Evolutionary conservation across 176 grass and related monocot genomes (phyloP).

Genomic region (Musa schizocarpa): DNA sequence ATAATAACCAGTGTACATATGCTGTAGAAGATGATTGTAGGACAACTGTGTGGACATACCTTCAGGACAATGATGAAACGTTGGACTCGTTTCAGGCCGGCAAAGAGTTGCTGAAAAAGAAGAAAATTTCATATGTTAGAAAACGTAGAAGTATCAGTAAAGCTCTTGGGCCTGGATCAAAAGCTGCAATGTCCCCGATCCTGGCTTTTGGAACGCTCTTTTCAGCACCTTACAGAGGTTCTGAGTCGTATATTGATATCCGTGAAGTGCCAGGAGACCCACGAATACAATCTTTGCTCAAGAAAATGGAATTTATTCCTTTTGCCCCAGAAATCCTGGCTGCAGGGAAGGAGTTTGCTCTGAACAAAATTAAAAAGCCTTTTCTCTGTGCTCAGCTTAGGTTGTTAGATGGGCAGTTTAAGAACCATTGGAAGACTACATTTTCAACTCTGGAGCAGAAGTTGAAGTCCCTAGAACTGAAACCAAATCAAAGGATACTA

Average conservation of each 20-base stretch:
- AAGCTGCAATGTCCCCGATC: constrained; percentile 50
- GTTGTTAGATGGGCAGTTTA: constrained; percentile 93
- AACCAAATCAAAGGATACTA: constrained; percentile 26
- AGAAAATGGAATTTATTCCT: constrained; percentile 71
- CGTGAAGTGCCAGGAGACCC: constrained; percentile 51
- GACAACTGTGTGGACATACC: constrained; percentile 84
- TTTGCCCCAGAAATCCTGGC: constrained; percentile 77
- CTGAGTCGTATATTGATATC: constrained; percentile 81
- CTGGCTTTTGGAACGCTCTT: constrained; percentile 94
- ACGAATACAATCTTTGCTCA: constrained; percentile 41
- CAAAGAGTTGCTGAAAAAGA: constrained; percentile 63
- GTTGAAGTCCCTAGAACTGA: constrained; percentile 39
- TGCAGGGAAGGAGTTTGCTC: constrained; percentile 61
- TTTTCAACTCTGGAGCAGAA: constrained; percentile 82
- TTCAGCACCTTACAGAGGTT: constrained; percentile 77
- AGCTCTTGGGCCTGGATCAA: constrained; percentile 64
- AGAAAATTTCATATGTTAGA: constrained; percentile 60
- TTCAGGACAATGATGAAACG: constrained; percentile 35
- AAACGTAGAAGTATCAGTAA: constrained; percentile 65
- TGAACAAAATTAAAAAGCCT: constrained; percentile 53
- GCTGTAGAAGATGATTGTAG: constrained; percentile 72
- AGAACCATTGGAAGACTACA: constrained; percentile 89
- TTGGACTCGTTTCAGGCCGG: constrained; percentile 89
- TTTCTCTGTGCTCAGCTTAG: constrained; percentile 88
- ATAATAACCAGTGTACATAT: constrained; percentile 48